Conservation (phyloP, 2,329 filamentous ascomycete genomes). For the Diplodia intermedia region DNA sequence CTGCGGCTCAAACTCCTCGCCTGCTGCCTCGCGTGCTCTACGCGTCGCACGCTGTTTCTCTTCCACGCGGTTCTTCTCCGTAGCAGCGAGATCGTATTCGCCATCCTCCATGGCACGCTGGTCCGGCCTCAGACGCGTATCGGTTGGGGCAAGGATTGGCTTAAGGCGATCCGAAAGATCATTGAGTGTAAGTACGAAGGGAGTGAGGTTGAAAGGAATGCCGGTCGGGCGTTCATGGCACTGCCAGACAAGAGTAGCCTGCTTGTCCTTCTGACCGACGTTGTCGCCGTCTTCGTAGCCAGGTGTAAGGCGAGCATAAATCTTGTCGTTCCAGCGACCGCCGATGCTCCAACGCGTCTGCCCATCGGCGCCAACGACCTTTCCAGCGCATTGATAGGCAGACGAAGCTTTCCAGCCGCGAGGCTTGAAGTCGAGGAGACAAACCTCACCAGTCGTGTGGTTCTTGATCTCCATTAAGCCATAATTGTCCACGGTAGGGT, state of each 20-base stretch:
- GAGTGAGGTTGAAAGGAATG: slow-evolving; percentile 96
- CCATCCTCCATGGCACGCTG: slow-evolving; percentile 98
- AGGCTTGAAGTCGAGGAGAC: slow-evolving; percentile 88
- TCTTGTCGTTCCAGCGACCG: slow-evolving; percentile 95
- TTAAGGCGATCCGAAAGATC: slow-evolving; percentile 83
- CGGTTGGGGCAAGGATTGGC: slow-evolving; percentile 84
- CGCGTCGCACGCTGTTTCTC: slow-evolving; percentile 85
- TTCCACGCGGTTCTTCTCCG: slow-evolving; percentile 93
- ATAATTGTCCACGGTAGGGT: slow-evolving; percentile 96
- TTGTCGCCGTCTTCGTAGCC: slow-evolving; percentile 74
- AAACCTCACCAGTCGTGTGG: slow-evolving; percentile 93
- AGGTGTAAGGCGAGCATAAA: slow-evolving; percentile 91
- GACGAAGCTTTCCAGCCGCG: slow-evolving; percentile 95
- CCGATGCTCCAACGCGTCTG: slow-evolving; percentile 87
- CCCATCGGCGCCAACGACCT: slow-evolving; percentile 80
- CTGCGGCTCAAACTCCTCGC: slow-evolving; percentile 80
- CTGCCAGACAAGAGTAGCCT: slow-evolving; percentile 93
- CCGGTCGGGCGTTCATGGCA: slow-evolving; percentile 79
- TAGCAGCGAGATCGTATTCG: slow-evolving; percentile 91
- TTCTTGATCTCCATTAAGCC: slow-evolving; percentile 97
- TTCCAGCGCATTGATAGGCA: slow-evolving; percentile 86
- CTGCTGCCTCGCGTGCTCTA: slow-evolving; percentile 73
- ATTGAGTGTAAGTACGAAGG: slow-evolving; percentile 94
- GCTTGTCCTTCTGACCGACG: slow-evolving; percentile 57
- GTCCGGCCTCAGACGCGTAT: slow-evolving; percentile 90